phyloP scores from a whole-genome alignment of 192 early-diverging fungal species.

The Backusella westeae region DNA sequence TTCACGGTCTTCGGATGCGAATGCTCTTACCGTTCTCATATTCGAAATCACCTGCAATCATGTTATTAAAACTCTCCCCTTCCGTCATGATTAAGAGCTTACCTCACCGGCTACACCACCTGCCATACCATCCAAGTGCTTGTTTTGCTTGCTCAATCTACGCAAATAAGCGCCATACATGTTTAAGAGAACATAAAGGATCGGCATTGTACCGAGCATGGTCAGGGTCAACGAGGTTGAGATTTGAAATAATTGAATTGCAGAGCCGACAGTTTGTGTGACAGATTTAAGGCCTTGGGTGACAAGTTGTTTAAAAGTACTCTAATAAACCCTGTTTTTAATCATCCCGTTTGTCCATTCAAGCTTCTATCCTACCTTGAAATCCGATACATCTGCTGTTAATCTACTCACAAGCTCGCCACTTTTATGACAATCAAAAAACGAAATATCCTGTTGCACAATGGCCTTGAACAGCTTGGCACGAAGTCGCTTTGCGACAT shows the following conservation, averaged over 20 bases:
- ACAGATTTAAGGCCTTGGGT: conserved; percentile 58
- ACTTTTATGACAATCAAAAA: conserved; percentile 55
- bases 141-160: conserved; percentile 37
- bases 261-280: conserved; percentile 53
- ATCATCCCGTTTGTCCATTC: not conserved
- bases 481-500: conserved; percentile 52
- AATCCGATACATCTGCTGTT: conserved; percentile 55
- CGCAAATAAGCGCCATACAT: conserved; percentile 58
- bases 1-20: conserved; percentile 57
- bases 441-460: conserved; percentile 58
- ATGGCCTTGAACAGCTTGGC: conserved; percentile 47
- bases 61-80: too few relatives aligned
- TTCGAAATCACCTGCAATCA: conserved; percentile 40
- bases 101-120: conserved; percentile 58
- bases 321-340: not conserved
- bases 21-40: conserved; percentile 61
- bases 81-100: not conserved
- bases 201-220: conserved; percentile 49
- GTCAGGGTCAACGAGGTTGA: conserved; percentile 54
- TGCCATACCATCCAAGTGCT: conserved; percentile 46
- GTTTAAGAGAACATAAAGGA: conserved; percentile 46
- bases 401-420: conserved; percentile 54
- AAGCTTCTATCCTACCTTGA: conserved; percentile 38
- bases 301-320: conserved; percentile 59
- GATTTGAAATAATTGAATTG: conserved; percentile 49